A percentile compares a stretch with the other conserved stretches of the same genome.
Conservation (phyloP, 805 yeast genomes). For the Gaillardinia entomophila region DNA sequence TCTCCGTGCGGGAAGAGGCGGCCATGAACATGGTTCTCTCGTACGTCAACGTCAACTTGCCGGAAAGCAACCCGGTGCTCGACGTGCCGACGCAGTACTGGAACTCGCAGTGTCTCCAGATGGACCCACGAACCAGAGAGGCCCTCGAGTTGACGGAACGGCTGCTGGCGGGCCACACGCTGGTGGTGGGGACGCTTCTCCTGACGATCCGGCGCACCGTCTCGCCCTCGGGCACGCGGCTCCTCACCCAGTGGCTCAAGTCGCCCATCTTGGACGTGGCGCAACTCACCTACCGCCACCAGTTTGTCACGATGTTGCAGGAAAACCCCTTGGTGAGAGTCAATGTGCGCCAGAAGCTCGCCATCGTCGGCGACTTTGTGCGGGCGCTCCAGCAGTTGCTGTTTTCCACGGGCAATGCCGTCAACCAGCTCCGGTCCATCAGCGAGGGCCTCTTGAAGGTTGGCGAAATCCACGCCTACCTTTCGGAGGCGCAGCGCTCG, state of each 20-base stretch:
- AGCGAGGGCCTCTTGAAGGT: constrained; percentile 26
- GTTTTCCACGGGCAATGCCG: constrained; percentile 28
- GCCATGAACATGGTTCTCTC: constrained; percentile 52
- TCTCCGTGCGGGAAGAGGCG: constrained; percentile 49
- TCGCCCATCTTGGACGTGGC: constrained; percentile 63
- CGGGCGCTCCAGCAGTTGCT: constrained; percentile 52
- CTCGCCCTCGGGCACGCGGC: constrained; percentile 76
- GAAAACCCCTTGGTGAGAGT: constrained; percentile 14
- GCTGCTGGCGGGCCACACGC: constrained; percentile 36
- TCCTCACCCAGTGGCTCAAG: constrained; percentile 76
- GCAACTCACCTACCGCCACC: constrained; percentile 49
- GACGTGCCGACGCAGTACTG: constrained; percentile 60
- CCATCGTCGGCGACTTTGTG: constrained; percentile 49
- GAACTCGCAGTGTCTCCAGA: constrained; percentile 54
- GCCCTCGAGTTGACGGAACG: constrained; percentile 71
- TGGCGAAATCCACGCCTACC: constrained; percentile 11
- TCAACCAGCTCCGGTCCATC: constrained; percentile 22
- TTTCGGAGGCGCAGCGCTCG: constrained; percentile 16
- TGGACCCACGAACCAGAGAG: constrained; percentile 74
- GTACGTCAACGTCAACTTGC: constrained; percentile 71
- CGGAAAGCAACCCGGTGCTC: constrained; percentile 56
- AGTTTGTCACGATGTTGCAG: constrained; percentile 26
- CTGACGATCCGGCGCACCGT: constrained; percentile 67
- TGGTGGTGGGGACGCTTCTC: constrained; percentile 63
- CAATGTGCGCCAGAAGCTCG: constrained; percentile 29